Percentiles rank a stretch among this genome's conserved stretches.
Evolutionary conservation across 139 green algal species (phyloP).

Genomic region (Chlamydomonas sphaeroides): DNA sequence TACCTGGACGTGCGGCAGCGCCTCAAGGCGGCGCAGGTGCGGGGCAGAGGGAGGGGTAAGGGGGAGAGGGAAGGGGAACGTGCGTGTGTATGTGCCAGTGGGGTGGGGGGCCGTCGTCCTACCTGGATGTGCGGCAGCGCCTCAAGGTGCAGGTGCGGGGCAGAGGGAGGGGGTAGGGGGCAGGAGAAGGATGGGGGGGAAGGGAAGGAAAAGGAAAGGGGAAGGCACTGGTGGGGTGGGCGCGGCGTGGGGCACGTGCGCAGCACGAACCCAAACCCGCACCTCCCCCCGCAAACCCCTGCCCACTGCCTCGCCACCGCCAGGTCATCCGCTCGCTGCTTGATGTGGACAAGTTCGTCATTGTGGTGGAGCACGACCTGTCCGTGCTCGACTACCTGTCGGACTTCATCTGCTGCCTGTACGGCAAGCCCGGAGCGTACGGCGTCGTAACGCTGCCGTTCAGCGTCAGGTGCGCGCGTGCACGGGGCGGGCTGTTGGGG

Average conservation of each 20-base stretch:
- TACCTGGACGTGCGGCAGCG: slow-evolving; percentile 98
- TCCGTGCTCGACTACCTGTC: slow-evolving; percentile 99
- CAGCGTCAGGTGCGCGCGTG: slow-evolving; percentile 58
- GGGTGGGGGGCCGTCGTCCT: slow-evolving; percentile 97
- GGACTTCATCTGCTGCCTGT: slow-evolving; percentile 99
- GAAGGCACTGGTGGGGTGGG: no score
- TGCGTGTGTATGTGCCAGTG: no score
- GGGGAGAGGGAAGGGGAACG: neutral
- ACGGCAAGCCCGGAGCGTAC: slow-evolving; percentile 98
- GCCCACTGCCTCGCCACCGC: neutral
- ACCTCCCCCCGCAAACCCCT: neutral
- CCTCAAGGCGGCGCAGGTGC: slow-evolving; percentile 90
- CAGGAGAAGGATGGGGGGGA: no score
- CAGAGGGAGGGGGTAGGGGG: no score
- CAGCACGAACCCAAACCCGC: no score
- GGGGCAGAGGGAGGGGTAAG: neutral
- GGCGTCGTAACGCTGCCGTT: slow-evolving; percentile 99
- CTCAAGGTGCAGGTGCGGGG: no score
- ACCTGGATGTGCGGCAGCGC: slow-evolving; percentile 97
- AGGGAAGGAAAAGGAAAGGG: no score
- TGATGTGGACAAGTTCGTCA: slow-evolving; percentile 88
- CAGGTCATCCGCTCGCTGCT: slow-evolving; percentile 90
- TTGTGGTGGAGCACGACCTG: slow-evolving; percentile 97
- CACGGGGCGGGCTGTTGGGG: no score
- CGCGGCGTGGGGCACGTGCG: no score